Evolutionary conservation across 352 stramenopile genomes (phyloP), one percentile per base, ranked within the genome.

Genomic region (Nothophytophthora sp.): DNA sequence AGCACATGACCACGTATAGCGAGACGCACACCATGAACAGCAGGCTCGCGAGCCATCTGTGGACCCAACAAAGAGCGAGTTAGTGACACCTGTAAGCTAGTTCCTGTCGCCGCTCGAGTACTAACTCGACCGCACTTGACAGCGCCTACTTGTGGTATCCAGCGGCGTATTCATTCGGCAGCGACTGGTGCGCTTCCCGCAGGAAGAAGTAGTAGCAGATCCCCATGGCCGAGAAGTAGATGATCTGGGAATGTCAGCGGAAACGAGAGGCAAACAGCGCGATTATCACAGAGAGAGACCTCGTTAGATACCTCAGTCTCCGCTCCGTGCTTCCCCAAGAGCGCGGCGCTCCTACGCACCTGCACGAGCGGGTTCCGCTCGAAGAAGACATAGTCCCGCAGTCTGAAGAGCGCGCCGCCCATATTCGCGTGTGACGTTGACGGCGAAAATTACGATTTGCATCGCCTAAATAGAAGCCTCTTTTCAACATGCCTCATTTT

Each of bases 161-260:
- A 18, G 24, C 55, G 16, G 88, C 66, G 59, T 84, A 87, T 57
- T 60, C 39, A 56, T 92, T 92, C 2, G 80, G 81, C 22, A 94
- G 44, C 19, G 68, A 55, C 38, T 66, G 61, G 41, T 87, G 66
- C 28, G 76, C 81, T 44, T 95, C 82, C 0, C 54, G 55, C 29
- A 96, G 51, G 45, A 92, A 95, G 27, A 81, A 49, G 43, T 65
- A 78, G 48, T 92, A 96, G 27, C 73, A 87, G 18, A 50, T 53
- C 8, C 70, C 45, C 72, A 96, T 90, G 38, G 90, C 63, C 18
- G 50, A 23, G 33, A 95, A 77, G 58, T 96, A 97, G 19, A 96
- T 53, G 25, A 90, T 64, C 76, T 94, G 68, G 33, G n/a, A 16
- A 5, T 27, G n/a, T n/a, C n/a, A n/a, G n/a, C n/a, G n/a, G n/a